Evolutionary conservation across 768 basidiomycete genomes (phyloP), one percentile per base, ranked within the genome.

Genomic region (Lactarius quietus): DNA sequence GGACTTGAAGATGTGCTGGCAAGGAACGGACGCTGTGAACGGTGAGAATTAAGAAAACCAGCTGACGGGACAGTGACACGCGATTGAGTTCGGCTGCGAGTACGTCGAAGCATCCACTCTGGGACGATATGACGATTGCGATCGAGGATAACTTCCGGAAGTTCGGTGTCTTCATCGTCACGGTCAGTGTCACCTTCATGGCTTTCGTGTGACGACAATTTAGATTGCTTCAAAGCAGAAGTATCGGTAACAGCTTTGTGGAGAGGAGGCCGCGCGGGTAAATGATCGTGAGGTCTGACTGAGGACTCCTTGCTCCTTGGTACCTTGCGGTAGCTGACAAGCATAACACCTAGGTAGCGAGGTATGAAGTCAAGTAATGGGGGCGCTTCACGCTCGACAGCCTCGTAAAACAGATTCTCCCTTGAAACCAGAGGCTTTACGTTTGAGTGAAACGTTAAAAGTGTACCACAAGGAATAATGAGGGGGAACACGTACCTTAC

Each of bases 261-360:
- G 20, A 74, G 60, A 14, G 69, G 68, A 5, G 73, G 76, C 12
- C 77, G 73, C 20, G 71, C 65, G 31, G 55, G 62, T 18, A 64
- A 55, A 31, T 64, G 61, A 12, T 60, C 54, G 26, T 8, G 12
- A n/a, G 66, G 65, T n/a, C 68, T 66, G 54, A 54, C 43, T 3
- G 67, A 65, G 1, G 69, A 57, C 23, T 65, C 63, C 31, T 72
- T 61, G 56, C 70, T 68, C 52, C 64, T 70, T 18, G 66, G 76
- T 1, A 93, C 90, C 17, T 89, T 85, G 29, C 97, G 87, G 73
- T 98, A 98, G 59, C 90, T 96, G 71, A 99, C 96, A 48, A 98
- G 84, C 94, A 99, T 97, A 61, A 99, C 97, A 28, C 97, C 97
- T 18, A 99, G 82, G 76, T 99, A 99, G 52, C 95, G 89, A n/a